Percentiles rank a stretch among this genome's conserved stretches.
These are phyloP conservation scores for Silybum marianum DNA, from an alignment of 129 eudicot genomes.

Conservation along the genomic window DNA sequence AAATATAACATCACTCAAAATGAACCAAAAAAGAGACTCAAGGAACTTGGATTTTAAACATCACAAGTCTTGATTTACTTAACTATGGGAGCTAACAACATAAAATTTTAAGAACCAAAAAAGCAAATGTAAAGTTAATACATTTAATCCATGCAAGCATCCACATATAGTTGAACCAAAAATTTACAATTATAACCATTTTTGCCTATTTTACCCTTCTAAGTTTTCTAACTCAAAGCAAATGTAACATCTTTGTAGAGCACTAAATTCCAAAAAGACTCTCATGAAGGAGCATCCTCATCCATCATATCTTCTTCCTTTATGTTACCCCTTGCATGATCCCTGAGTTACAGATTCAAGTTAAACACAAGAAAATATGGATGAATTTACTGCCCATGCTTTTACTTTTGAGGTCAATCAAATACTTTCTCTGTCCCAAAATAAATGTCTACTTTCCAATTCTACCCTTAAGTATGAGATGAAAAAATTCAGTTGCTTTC, in stretches of 20 bases:
- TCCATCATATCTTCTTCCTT: conserved; percentile 38
- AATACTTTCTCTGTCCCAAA: not conserved
- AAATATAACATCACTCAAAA: not conserved
- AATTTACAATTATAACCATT: conserved; percentile 33
- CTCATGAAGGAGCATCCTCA: conserved; percentile 31
- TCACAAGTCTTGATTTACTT: not conserved
- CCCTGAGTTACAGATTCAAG: conserved; percentile 29
- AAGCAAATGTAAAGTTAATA: conserved; percentile 11
- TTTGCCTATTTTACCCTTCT: conserved; percentile 14
- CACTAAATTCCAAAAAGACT: not conserved
- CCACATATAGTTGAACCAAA: conserved; percentile 16
- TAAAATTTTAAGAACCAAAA: conserved; percentile 1
- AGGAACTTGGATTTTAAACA: not conserved
- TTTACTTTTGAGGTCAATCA: conserved; percentile 7
- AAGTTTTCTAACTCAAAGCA: conserved; percentile 11
- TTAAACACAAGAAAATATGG: not conserved
- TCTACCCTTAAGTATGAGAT: not conserved
- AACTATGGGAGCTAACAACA: conserved; percentile 21
- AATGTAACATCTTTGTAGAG: conserved; percentile 21
- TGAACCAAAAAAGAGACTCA: not conserved
- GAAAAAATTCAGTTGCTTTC: no score
- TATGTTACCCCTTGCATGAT: conserved; percentile 24
- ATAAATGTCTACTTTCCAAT: not conserved
- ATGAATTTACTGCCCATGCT: not conserved
- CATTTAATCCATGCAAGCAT: conserved; percentile 22